Base-by-base conservation (phyloP, 768 basidiomycete genomes). In the Xanthoconium purpureum region DNA sequence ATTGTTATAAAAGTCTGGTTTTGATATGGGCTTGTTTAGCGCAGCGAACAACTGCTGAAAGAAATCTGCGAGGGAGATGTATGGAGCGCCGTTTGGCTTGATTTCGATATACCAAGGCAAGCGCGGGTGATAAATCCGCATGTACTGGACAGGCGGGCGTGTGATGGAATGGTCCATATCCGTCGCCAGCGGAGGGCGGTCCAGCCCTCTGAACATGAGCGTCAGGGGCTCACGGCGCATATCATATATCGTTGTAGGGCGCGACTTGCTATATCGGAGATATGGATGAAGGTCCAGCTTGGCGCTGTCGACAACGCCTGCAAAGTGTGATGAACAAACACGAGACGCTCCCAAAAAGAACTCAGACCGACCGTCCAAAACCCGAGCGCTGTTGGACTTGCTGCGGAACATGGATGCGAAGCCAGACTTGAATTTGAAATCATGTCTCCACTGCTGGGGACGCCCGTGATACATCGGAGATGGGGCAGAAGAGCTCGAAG, bases 71-170 rank as follows among this genome's bases (percentile, higher is more conserved):
- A 88, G 71, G 6, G 84, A 84, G 52, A 87, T 75, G n/a, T 85
- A 85, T 24, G 79, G 70, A 3, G 77, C 75, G 29, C 60, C 60
- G 9, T 67, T 67, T 39, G 77, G 69, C 24, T 65, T 63, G 17
- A 87, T 73, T 59, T 88, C 86, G 66, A 89, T 78, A 69, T 80
- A 85, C 87, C 87, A 89, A 0, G 87, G 87, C 1, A 85, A 70
- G 36, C 74, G 72, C 0, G 78, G 70, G 67, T 85, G 84, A 62
- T 77, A 82, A 48, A 88, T 63, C 13, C 84, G 82, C 74, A 88
- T 78, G 54, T 69, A 70, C 6, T 71, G 63, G 0, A 79, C 71
- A 2, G 82, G 75, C 1, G 84, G 84, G 39, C 74, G 73, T 14
- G 80, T 81, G 24, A 79, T 81, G 50, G 82, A 75, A 43, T 82